Evolutionary conservation across 2,329 filamentous ascomycete genomes (phyloP), one percentile per base, ranked within the genome.

Genomic region (Madurella mycetomatis): DNA sequence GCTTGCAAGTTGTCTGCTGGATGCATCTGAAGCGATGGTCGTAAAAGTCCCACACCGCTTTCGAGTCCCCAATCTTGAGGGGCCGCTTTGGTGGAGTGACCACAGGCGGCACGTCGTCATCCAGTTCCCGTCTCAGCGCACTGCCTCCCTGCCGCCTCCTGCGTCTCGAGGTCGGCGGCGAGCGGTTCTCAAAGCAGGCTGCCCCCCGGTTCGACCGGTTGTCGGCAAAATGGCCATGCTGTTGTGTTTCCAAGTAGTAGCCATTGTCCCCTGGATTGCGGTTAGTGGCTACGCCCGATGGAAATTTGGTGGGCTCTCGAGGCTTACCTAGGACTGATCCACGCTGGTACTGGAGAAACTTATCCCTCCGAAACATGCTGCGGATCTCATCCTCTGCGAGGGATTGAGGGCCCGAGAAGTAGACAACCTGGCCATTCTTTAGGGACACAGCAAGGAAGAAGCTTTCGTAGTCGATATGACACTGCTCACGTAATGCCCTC

Each of bases 1-100:
- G 72, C 68, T 90, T 90, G 70, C 85, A 86, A 7, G 84, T 81
- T 1, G 82, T 79, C 62, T 91, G 87, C 63, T 90, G 86, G 61
- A 86, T 80, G 54, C 80, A 79, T 58, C 80, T 82, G 65, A 90
- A 83, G 1, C 82, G 73, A 41, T 78, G 75, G 46, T 80, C 74
- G 60, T 87, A 86, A 58, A 85, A 85, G 9, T 73, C 73, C 70
- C 78, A 79, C 1, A 87, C 73, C 1, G 77, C 77, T 2, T 76
- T 68, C 1, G 73, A 66, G 55, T 86, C 77, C 17, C 78, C 75
- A 44, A 87, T 78, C 41, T 70, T 72, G 42, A 87, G 73, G 1
- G 71, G 67, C 44, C 67, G 74, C 50, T 72, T 77, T 0, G 72
- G 65, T 2, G 72, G 66, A 4, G 59, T 57, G 2, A 73, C 63